phyloP scores from a whole-genome alignment of 2,329 filamentous ascomycete species.

The Dothistroma pini region DNA sequence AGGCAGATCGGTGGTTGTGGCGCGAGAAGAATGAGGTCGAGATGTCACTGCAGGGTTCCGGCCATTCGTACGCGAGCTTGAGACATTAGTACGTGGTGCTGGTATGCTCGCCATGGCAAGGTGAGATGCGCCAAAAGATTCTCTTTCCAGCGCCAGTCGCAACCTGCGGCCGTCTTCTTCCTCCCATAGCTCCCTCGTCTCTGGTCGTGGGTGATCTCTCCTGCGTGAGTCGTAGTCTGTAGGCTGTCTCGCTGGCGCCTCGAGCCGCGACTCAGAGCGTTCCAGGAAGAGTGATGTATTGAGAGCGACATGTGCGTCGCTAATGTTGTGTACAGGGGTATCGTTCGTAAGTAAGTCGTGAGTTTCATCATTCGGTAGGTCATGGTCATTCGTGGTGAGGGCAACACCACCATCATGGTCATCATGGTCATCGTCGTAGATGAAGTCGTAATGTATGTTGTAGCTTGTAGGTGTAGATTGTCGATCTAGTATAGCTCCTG shows the following conservation, averaged over 20 bases:
- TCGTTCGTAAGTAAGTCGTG: neutral
- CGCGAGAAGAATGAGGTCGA: neutral
- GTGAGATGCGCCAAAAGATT: constrained; percentile 14
- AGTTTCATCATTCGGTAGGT: neutral
- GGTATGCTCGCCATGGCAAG: constrained; percentile 2
- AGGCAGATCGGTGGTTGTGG: neutral
- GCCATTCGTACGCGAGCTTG: neutral
- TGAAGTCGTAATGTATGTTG: constrained; percentile 4
- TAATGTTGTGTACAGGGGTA: neutral
- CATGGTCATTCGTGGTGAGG: neutral
- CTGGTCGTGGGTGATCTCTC: constrained; percentile 18
- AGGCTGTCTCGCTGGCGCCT: neutral
- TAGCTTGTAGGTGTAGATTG: constrained; percentile 9
- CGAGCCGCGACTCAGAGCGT: neutral
- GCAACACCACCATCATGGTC: constrained; percentile 12
- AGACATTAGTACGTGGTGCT: neutral
- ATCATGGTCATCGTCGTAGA: constrained; percentile 15
- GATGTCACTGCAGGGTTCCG: neutral
- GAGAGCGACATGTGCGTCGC: neutral
- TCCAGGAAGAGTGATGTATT: neutral
- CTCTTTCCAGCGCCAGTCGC: constrained; percentile 23
- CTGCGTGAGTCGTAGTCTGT: constrained; percentile 1
- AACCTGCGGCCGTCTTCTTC: constrained; percentile 26
- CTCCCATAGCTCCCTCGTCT: constrained; percentile 20
- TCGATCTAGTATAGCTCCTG: constrained; percentile 12